Evolutionary conservation across 1,139 yeast species (phyloP).

Genomic region (Kodamaea anthophila): DNA sequence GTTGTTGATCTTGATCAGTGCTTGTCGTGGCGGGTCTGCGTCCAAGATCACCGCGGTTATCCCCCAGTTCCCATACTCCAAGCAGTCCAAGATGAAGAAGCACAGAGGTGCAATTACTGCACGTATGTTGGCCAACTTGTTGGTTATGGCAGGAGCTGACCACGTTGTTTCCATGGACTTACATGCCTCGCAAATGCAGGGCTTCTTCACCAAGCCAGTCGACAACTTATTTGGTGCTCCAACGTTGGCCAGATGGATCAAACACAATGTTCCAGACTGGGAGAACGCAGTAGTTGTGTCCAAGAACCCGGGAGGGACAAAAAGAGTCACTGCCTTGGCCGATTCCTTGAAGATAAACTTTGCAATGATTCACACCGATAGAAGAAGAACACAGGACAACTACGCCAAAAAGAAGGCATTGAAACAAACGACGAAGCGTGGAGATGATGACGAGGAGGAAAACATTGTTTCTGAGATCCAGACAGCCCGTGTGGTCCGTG

Average conservation of each 20-base stretch:
- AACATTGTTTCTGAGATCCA: conserved; percentile 77
- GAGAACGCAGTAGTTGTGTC: conserved; percentile 84
- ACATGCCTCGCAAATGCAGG: conserved; percentile 99
- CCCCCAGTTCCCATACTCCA: conserved; percentile 96
- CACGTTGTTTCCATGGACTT: conserved; percentile 97
- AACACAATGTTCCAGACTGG: conserved; percentile 81
- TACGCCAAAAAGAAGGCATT: conserved; percentile 39
- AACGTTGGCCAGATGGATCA: conserved; percentile 92
- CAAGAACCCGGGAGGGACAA: conserved; percentile 98
- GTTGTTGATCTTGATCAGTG: conserved; percentile 82
- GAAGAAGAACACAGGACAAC: conserved; percentile 80
- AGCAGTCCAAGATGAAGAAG: conserved; percentile 96
- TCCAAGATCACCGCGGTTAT: conserved; percentile 94
- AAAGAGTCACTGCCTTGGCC: conserved; percentile 94
- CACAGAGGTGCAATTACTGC: conserved; percentile 99
- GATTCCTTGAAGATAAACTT: conserved; percentile 92
- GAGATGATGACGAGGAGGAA: conserved; percentile 60
- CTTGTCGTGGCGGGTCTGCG: conserved; percentile 97
- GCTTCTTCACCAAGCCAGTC: conserved; percentile 94
- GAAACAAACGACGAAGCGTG: conserved; percentile 29
- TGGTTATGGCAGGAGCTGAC: conserved; percentile 98
- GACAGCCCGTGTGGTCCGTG: conserved; percentile 93
- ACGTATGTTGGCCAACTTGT: conserved; percentile 93
- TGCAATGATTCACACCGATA: conserved; percentile 98
- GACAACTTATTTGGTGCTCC: conserved; percentile 97